Conservation (phyloP, 768 basidiomycete species). For the Auriscalpium vulgare region DNA sequence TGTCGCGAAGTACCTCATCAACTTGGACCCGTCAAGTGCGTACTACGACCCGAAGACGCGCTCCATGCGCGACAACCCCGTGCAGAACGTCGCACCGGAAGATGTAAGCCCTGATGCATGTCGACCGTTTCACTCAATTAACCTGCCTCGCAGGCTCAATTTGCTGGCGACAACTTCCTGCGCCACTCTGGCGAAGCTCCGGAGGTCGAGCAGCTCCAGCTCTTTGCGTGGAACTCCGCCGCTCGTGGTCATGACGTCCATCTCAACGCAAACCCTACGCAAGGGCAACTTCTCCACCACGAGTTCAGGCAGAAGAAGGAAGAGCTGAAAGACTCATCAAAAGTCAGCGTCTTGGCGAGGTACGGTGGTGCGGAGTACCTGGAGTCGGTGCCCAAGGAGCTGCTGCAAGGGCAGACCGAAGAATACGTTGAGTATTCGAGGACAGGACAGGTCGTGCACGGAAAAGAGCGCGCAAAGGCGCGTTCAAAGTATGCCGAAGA, state of each 20-base stretch:
- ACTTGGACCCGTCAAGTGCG: slow-evolving; percentile 89
- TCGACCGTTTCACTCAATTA: too few relatives aligned
- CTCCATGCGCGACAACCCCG: slow-evolving; percentile 97
- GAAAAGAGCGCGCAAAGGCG: slow-evolving; percentile 80
- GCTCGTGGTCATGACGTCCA: slow-evolving; percentile 92
- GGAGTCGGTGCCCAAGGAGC: slow-evolving; percentile 81
- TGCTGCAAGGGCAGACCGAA: slow-evolving; percentile 93
- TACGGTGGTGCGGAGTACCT: slow-evolving; percentile 95
- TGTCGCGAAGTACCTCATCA: slow-evolving; percentile 97
- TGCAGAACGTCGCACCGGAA: slow-evolving; percentile 69
- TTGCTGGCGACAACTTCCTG: slow-evolving; percentile 95
- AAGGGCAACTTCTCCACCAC: slow-evolving; percentile 84
- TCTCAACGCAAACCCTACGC: slow-evolving; percentile 92
- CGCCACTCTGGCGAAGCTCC: slow-evolving; percentile 89
- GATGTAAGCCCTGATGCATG: slow-evolving; percentile 50
- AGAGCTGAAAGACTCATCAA: slow-evolving; percentile 77
- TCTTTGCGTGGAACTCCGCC: slow-evolving; percentile 97
- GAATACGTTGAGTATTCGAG: slow-evolving; percentile 96
- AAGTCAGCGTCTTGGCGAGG: slow-evolving; percentile 82
- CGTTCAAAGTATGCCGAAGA: slow-evolving; percentile 95
- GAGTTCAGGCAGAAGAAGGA: slow-evolving; percentile 94
- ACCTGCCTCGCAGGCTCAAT: slow-evolving; percentile 49
- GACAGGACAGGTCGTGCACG: slow-evolving; percentile 85
- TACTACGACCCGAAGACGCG: slow-evolving; percentile 99
- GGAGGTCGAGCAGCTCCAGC: slow-evolving; percentile 84